Evolutionary conservation across 2,329 filamentous ascomycete species (phyloP).

Genomic region (Beauveria sp.): DNA sequence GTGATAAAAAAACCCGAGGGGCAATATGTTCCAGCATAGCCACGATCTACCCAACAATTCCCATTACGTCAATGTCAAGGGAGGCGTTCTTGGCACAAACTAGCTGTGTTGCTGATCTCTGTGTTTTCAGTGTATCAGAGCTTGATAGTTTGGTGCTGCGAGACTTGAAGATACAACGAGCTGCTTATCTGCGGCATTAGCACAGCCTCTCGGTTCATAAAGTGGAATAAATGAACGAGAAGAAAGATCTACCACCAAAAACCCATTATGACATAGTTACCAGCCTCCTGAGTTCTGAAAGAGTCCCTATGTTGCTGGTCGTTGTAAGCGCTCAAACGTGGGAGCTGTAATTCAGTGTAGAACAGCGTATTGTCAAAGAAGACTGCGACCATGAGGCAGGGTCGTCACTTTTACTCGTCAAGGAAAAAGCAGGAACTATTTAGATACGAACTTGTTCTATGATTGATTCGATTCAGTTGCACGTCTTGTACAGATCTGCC

Average conservation of each 20-base stretch:
- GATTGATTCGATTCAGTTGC: not conserved
- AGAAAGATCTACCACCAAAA: not conserved
- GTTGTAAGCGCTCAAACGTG: not conserved
- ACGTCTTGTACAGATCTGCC: not conserved
- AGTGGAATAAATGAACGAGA: not conserved
- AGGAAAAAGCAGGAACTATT: no score
- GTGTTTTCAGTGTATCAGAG: not conserved
- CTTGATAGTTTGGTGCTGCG: not conserved
- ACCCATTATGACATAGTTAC: not conserved
- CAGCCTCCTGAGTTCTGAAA: not conserved
- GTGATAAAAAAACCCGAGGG: not conserved
- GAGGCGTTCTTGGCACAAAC: not conserved
- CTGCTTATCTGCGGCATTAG: not conserved
- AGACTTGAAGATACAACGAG: not conserved
- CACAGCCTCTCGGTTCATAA: not conserved
- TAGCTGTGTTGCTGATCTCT: not conserved
- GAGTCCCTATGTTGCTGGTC: not conserved
- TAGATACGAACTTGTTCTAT: no score
- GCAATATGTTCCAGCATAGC: not conserved
- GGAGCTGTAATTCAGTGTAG: not conserved
- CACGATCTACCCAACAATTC: not conserved
- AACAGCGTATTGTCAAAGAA: not conserved
- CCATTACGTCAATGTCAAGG: not conserved
- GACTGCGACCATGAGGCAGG: no score
- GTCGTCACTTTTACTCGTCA: no score